Percentiles rank a stretch among this genome's conserved stretches.
phyloP scores from a whole-genome alignment of 2,329 filamentous ascomycete genomes.

The Ophiostoma australiae region DNA sequence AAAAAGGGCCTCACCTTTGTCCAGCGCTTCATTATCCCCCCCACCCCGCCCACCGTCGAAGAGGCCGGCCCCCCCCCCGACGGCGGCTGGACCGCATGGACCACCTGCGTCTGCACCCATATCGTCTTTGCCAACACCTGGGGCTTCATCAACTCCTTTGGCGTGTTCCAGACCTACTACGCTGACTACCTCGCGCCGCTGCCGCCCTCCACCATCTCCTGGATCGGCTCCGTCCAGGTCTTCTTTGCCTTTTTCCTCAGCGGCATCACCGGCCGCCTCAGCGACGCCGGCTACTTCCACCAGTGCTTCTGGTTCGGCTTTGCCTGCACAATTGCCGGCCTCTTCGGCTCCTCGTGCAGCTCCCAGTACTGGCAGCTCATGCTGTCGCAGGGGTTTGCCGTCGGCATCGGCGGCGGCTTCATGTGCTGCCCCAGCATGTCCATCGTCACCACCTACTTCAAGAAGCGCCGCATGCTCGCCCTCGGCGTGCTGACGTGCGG shows the following conservation, averaged over 20 bases:
- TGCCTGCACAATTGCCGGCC: slow-evolving; percentile 20
- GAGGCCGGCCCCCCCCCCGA: slow-evolving; percentile 19
- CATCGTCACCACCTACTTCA: slow-evolving; percentile 38
- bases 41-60: slow-evolving; percentile 12
- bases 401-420: slow-evolving; percentile 37
- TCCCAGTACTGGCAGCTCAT: slow-evolving; percentile 28
- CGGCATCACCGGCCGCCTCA: slow-evolving; percentile 25
- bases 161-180: slow-evolving; percentile 29
- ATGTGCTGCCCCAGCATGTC: slow-evolving; percentile 37
- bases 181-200: slow-evolving; percentile 24
- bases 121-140: slow-evolving; percentile 32
- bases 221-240: slow-evolving; percentile 27
- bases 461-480: slow-evolving; percentile 33
- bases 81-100: slow-evolving; percentile 21
- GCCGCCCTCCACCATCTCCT: slow-evolving; percentile 28
- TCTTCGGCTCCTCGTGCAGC: slow-evolving; percentile 23
- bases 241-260: slow-evolving; percentile 25
- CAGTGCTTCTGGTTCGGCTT: slow-evolving; percentile 22
- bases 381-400: slow-evolving; percentile 37
- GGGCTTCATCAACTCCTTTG: slow-evolving; percentile 29
- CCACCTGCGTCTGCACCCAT: slow-evolving; percentile 22
- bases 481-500: slow-evolving; percentile 36
- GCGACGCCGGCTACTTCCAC: slow-evolving; percentile 27
- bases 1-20: slow-evolving; percentile 10
- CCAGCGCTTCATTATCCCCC: slow-evolving; percentile 9